Base-by-base conservation (phyloP, 176 grass and related monocot genomes). In the Zea luxurians region DNA sequence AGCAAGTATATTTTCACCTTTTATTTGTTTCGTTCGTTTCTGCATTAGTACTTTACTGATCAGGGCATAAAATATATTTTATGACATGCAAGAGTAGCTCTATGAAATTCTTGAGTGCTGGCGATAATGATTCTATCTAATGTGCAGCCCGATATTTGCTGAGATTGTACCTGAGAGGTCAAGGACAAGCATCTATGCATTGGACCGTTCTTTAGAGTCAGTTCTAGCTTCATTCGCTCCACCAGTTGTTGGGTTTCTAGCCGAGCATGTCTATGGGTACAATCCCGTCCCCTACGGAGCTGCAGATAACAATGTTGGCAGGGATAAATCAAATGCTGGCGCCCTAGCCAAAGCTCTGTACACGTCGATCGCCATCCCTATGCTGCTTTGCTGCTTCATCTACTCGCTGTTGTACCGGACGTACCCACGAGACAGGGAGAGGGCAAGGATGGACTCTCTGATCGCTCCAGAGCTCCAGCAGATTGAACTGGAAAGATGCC, bases 151-250 rank as follows among this genome's bases (percentile, higher is more conserved):
- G 11, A 97, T 97, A 55, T 97, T 97, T 73, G 95, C 91, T 7
- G 95, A 94, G 80, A 97, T 94, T 13, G 95, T 98, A 68, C 91
- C 91, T 52, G 89, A 90, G 80, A 92, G 85, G 83, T 94, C 95
- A 79, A 86, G 91, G 61, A 86, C 95, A 74, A 92, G 89, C 36
- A 92, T 94, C 48, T 98, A 98, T 8, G 95, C 91, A 5, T 41
- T 98, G 74, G 91, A 94, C 75, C 81, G 83, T 68, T 98, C 95
- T n/a, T 92, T 89, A 16, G 89, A 98, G 80, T 90, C 95, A 0
- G 75, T 94, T 2, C 79, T 98, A 45, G 75, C 95, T n/a, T 92
- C 95, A 38, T 98, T 94, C 43, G 95, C 95, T 21, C 82, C 89
- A 69, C 91, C 95, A 0, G 8, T 87, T 8, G 95, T 98, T 13